These are phyloP conservation scores for Apiospora phragmitis DNA, from an alignment of 2,329 filamentous ascomycete genomes.

Conservation along the genomic window DNA sequence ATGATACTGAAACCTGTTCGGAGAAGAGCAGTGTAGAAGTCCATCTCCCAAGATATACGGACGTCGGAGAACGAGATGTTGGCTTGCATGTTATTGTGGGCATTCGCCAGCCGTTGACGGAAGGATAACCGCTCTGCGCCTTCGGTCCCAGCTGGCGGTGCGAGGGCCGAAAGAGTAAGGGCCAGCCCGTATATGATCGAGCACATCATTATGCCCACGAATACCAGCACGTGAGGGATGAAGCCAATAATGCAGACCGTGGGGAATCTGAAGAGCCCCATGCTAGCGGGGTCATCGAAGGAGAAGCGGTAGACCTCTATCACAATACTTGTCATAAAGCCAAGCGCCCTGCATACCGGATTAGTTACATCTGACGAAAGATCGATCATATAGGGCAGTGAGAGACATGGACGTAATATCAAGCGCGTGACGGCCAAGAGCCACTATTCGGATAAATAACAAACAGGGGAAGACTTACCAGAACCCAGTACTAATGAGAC, in stretches of 20 bases:
- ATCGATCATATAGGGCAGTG: not conserved
- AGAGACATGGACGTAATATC: too few relatives aligned
- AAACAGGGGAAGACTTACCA: constrained; percentile 43
- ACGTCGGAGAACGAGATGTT: constrained; percentile 83
- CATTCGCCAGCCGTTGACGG: constrained; percentile 63
- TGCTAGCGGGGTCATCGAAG: constrained; percentile 57
- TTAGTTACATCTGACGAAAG: not conserved
- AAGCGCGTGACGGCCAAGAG: too few relatives aligned
- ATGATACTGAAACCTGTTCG: constrained; percentile 85
- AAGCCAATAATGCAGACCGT: constrained; percentile 95
- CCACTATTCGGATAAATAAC: not conserved
- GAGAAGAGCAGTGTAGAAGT: constrained; percentile 90
- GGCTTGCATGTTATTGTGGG: constrained; percentile 89
- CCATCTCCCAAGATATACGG: constrained; percentile 81
- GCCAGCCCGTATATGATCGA: constrained; percentile 76
- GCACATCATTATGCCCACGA: constrained; percentile 77
- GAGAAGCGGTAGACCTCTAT: constrained; percentile 71
- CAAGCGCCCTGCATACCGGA: constrained; percentile 57
- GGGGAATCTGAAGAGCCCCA: constrained; percentile 80
- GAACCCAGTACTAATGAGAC: constrained; percentile 83
- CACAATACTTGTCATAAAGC: constrained; percentile 83
- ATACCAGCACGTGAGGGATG: constrained; percentile 86
- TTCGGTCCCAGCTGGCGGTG: constrained; percentile 51
- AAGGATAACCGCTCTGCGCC: constrained; percentile 41
- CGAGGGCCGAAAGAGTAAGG: constrained; percentile 72